Evolutionary conservation across 768 basidiomycete species (phyloP).

Genomic region (Coprinopsis cinerea): DNA sequence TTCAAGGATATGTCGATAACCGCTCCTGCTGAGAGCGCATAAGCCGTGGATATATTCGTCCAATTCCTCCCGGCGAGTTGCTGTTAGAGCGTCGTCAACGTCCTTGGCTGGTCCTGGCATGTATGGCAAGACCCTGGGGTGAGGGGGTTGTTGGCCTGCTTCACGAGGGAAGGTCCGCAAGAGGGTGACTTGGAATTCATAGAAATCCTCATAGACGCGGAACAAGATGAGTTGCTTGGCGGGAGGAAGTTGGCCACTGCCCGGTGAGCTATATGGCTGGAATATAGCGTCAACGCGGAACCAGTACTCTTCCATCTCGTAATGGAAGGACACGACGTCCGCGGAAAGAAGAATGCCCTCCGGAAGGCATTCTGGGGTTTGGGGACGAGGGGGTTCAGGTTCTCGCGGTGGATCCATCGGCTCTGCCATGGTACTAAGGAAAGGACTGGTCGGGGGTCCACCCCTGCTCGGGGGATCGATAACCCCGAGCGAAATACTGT

Average conservation of each 20-base stretch:
- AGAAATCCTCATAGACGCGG: constrained; percentile 96
- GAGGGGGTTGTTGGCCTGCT: constrained; percentile 69
- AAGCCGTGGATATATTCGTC: constrained; percentile 84
- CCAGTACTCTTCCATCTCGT: constrained; percentile 95
- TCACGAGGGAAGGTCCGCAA: constrained; percentile 86
- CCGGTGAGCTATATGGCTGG: constrained; percentile 70
- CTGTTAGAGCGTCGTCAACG: constrained; percentile 81
- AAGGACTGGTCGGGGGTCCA: constrained; percentile 41
- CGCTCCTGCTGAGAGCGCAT: constrained; percentile 59
- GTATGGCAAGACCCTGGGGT: constrained; percentile 80
- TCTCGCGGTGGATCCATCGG: constrained; percentile 11
- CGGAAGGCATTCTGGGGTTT: constrained; percentile 49
- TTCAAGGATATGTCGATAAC: constrained; percentile 76
- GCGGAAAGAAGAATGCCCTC: constrained; percentile 84
- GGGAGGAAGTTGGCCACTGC: constrained; percentile 49
- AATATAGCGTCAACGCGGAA: constrained; percentile 90
- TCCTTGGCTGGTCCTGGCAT: constrained; percentile 93
- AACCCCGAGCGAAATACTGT: constrained; percentile 90
- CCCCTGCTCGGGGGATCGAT: constrained; percentile 54
- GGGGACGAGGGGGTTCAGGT: constrained; percentile 28
- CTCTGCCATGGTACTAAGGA: too few species aligned
- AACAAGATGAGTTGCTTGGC: constrained; percentile 83
- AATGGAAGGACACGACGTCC: constrained; percentile 94
- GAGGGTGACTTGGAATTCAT: constrained; percentile 90
- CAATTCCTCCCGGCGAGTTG: constrained; percentile 73